Evolutionary conservation across 2,329 filamentous ascomycete species (phyloP), one percentile per base, ranked within the genome.

Genomic region (Periconia sp.): DNA sequence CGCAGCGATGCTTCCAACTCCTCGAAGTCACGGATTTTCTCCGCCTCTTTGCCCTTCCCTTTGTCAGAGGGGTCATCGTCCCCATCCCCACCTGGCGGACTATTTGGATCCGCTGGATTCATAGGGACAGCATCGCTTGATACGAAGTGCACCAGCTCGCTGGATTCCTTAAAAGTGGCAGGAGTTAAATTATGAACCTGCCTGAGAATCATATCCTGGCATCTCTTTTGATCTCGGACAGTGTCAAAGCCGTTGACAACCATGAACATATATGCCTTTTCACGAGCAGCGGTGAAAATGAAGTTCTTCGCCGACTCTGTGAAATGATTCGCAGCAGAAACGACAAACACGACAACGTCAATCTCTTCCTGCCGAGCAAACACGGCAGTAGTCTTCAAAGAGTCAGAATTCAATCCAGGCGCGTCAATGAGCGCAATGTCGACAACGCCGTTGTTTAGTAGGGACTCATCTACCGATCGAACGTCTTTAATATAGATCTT

Each of bases 201-300:
- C 59, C 96, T 91, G 46, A 99, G 70, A 36, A 99, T 94, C 83
- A 90, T 88, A 64, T 94, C 90, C 68, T 96, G 83, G 68, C 92
- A 97, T 46, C 92, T 81, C 46, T 89, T 80, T 75, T 96, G 94
- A 70, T 97, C 92, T 52, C 87, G 82, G 59, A 99, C 97, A 48
- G 88, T 87, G 71, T 99, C 94, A 61, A 91, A 99, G 13, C 92
- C 92, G 66, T 99, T 99, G 55, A 99, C 94, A 11, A 99, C 94
- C 70, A 99, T 95, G 70, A 99, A 99, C 50, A 99, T 92, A 66
- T 99, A 99, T 0, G 94, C 92, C 73, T 99, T 99, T 65, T 99
- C 94, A 28, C 92, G 85, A 1, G 94, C 94, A 2, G 94, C 94
- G 36, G 92, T 92, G 78, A 89, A 88, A 50, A 99, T 96, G 63